Percentiles rank a stretch among this genome's conserved stretches.
Conservation (phyloP, 352 stramenopile genomes). For the Pythium dissotocum region DNA sequence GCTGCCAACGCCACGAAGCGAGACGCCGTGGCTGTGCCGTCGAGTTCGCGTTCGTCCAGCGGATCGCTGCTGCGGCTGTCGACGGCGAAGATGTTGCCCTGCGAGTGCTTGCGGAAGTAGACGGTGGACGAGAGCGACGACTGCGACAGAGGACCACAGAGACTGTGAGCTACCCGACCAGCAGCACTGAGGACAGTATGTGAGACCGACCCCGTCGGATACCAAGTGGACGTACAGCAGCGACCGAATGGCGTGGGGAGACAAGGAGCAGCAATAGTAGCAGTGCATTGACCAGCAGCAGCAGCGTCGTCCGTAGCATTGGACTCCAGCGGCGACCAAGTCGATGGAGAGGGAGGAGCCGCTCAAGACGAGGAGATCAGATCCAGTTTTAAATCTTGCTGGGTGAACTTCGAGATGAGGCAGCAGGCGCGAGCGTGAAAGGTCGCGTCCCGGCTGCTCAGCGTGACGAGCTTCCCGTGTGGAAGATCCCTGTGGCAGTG, state of each 20-base stretch:
- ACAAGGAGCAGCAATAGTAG: not conserved
- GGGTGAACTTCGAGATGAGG: not conserved
- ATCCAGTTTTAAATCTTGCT: not conserved
- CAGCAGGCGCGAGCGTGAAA: not conserved
- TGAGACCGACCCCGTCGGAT: too few species aligned
- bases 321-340: not conserved
- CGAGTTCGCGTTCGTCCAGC: slow-evolving; percentile 16
- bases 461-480: not conserved
- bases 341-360: not conserved
- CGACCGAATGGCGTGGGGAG: not conserved
- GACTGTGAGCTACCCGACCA: too few species aligned
- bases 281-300: not conserved
- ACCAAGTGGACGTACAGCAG: not conserved
- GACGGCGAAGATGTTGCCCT: slow-evolving; percentile 58
- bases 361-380: not conserved
- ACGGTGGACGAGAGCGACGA: slow-evolving; percentile 41
- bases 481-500: not conserved
- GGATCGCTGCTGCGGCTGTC: slow-evolving; percentile 35
- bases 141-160: not conserved
- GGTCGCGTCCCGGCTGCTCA: not conserved
- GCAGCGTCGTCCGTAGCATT: not conserved
- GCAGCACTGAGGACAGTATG: too few species aligned
- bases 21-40: slow-evolving; percentile 20
- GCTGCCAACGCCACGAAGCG: slow-evolving; percentile 25
- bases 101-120: slow-evolving; percentile 56